These are phyloP conservation scores for Chlorella vulgaris DNA, from an alignment of 139 green algal species.

Conservation along the genomic window DNA sequence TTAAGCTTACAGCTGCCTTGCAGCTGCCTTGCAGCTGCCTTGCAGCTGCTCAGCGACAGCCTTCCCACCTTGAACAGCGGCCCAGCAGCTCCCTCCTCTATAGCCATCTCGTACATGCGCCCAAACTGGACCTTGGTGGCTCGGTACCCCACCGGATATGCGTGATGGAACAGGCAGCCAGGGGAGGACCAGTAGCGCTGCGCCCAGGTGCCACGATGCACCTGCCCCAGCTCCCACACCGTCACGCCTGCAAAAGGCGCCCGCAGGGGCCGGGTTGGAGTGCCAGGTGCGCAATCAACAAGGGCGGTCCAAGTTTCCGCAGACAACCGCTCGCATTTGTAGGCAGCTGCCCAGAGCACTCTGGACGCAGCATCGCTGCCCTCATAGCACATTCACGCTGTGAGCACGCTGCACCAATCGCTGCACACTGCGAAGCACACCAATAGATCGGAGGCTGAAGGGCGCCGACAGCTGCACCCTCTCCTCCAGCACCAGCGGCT, in stretches of 20 bases:
- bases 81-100: conserved; percentile 30
- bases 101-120: conserved; percentile 48
- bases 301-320: background rate
- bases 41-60: too few relatives aligned
- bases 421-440: background rate
- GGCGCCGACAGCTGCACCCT: conserved; percentile 27
- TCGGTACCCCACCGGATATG: conserved; percentile 59
- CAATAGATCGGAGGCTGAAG: conserved; percentile 50
- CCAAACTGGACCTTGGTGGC: conserved; percentile 57
- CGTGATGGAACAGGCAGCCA: conserved; percentile 61
- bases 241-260: conserved; percentile 40
- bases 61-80: conserved; percentile 53
- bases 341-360: background rate
- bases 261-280: background rate
- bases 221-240: conserved; percentile 45
- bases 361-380: background rate
- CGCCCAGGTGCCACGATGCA: conserved; percentile 49
- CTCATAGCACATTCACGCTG: too few relatives aligned
- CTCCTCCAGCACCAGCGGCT: conserved; percentile 16
- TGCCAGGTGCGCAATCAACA: background rate
- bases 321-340: background rate
- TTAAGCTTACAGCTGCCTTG: too few relatives aligned
- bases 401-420: background rate
- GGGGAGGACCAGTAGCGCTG: conserved; percentile 55
- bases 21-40: too few relatives aligned